phyloP scores from a whole-genome alignment of 73 alveolate genomes.

The Uronychia binucleata region DNA sequence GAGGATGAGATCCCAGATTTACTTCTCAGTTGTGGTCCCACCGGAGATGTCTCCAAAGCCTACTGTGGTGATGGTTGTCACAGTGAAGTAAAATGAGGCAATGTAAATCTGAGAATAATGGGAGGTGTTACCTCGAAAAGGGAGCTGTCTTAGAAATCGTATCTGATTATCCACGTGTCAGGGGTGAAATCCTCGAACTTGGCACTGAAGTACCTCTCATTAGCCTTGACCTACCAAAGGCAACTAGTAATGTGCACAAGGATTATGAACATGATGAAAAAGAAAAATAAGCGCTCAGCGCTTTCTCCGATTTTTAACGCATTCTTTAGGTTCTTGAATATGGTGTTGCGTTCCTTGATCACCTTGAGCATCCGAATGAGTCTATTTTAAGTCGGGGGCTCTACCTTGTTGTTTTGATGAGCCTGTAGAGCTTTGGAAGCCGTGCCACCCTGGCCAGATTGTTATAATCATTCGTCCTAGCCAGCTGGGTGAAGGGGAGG shows the following conservation, averaged over 20 bases:
- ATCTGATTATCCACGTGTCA: conserved; percentile 53
- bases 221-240: conserved; percentile 4
- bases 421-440: conserved; percentile 82
- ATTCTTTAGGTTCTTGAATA: neutral
- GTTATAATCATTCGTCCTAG: conserved; percentile 58
- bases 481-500: conserved; percentile 68
- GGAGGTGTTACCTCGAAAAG: too few species aligned
- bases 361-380: neutral
- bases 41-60: conserved; percentile 92
- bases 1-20: too few species aligned
- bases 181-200: conserved; percentile 36
- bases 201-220: conserved; percentile 45
- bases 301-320: conserved; percentile 11
- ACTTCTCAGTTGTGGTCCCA: conserved; percentile 60
- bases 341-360: neutral
- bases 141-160: conserved; percentile 47
- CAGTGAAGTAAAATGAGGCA: conserved; percentile 77
- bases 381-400: too few species aligned
- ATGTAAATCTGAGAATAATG: conserved; percentile 67
- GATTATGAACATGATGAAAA: conserved; percentile 4
- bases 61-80: conserved; percentile 89
- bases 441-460: conserved; percentile 80
- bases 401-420: conserved; percentile 62
- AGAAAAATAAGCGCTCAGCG: neutral
- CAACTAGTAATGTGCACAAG: neutral